Evolutionary conservation across 148 eudicot genomes (phyloP), one percentile per base, ranked within the genome.

Genomic region (Rhododendron ovatum): DNA sequence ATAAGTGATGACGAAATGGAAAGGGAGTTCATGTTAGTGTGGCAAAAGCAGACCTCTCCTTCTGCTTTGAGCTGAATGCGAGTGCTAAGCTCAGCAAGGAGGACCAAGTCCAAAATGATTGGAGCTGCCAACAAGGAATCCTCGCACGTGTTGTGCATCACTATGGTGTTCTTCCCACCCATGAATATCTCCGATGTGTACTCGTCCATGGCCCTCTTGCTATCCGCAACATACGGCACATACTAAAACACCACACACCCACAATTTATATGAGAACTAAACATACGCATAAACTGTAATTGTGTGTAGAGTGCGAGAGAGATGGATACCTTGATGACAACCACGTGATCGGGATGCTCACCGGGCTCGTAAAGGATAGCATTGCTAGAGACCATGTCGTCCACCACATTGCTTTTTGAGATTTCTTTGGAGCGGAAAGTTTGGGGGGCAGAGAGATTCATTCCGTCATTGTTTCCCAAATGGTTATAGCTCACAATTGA

Each of bases 171-270:
- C 84, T 83, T 93, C 7, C 99, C 99, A 1, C 99, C 98, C 98
- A 96, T 92, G 92, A 96, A 96, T 84, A 96, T 96, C 91, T 96
- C 99, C 3, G 99, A 94, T 28, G 95, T 96, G 96, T 96, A 96
- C 91, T 96, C 98, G 63, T 96, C 99, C 99, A 96, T 96, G 35
- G 99, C 99, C 85, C 98, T 95, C 94, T 96, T 96, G 93, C 96
- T 94, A 85, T 96, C 99, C 45, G 94, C 99, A 83, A 96, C 99
- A 69, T 96, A 96, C 9, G 99, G 99, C 81, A 96, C 99, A 89
- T 96, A 96, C 99, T 94, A 55, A 55, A 55, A 3, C 77, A 85
- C 18, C 86, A 75, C 47, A 30, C 47, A 43, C 76, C 76, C 18
- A 20, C 15, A 5, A 69, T 28, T 28, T 30, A 2, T 28, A 51